These are phyloP conservation scores for Rosa rugosa DNA, from an alignment of 306 rosid species.

Conservation along the genomic window DNA sequence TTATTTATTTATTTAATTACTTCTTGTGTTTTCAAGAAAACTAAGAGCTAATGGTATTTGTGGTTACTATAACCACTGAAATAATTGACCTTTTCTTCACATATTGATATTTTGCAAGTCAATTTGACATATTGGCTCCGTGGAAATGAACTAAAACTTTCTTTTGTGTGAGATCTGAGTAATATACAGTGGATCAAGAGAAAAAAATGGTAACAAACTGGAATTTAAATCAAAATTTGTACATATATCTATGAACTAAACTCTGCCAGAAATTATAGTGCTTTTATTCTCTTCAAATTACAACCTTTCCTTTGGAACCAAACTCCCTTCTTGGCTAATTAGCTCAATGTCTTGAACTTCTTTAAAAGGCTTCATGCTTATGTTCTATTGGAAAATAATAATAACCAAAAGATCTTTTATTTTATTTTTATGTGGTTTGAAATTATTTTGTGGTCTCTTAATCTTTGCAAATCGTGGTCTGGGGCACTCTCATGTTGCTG, in stretches of 20 bases:
- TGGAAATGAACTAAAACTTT: neutral
- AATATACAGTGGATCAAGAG: neutral
- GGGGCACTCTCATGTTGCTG: conserved; percentile 93
- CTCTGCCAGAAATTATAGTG: neutral
- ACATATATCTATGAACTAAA: neutral
- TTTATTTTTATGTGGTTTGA: neutral
- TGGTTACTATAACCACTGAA: neutral
- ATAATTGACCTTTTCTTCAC: neutral
- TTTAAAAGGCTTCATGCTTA: neutral
- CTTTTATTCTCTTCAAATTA: neutral
- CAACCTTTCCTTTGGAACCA: neutral
- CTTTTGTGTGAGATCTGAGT: neutral
- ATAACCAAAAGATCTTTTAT: neutral
- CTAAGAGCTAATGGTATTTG: neutral
- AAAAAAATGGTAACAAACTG: neutral
- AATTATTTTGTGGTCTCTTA: conserved; percentile 14
- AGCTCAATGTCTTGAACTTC: neutral
- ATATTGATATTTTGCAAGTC: neutral
- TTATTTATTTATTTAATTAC: neutral
- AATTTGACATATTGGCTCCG: neutral
- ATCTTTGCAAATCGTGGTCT: conserved; percentile 40
- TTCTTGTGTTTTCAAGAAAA: conserved; percentile 6
- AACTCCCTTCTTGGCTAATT: neutral
- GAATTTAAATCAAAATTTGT: neutral
- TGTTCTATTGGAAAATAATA: neutral